Percentiles rank a stretch among this genome's conserved stretches.
phyloP scores from a whole-genome alignment of 129 eudicot genomes.

The Solidago caesia region DNA sequence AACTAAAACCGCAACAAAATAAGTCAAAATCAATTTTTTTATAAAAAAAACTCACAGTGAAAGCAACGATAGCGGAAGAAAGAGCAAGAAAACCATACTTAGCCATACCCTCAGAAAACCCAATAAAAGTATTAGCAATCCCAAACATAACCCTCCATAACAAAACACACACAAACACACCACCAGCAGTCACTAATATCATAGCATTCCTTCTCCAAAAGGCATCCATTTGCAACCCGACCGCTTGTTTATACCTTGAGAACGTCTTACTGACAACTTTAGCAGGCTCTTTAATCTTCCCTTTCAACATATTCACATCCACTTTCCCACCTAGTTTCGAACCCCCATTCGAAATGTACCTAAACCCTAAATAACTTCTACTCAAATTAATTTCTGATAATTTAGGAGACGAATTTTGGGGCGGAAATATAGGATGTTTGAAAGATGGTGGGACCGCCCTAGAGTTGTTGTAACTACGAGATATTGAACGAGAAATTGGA shows the following conservation, averaged over 20 bases:
- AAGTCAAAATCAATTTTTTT: background rate
- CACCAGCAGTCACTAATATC: conserved; percentile 74
- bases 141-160: conserved; percentile 96
- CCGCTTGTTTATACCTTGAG: conserved; percentile 62
- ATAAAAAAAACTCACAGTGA: conserved; percentile 71
- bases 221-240: conserved; percentile 83
- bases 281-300: conserved; percentile 54
- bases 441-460: conserved; percentile 9
- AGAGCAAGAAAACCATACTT: conserved; percentile 98
- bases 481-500: conserved; percentile 33
- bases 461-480: conserved; percentile 36
- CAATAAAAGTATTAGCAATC: conserved; percentile 73
- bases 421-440: conserved; percentile 14
- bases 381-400: conserved; percentile 27
- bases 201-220: conserved; percentile 85
- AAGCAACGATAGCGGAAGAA: conserved; percentile 81
- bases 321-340: conserved; percentile 43
- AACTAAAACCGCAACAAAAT: background rate
- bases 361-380: conserved; percentile 47
- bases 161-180: conserved; percentile 65
- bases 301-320: conserved; percentile 33
- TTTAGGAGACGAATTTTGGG: conserved; percentile 19
- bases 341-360: conserved; percentile 48
- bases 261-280: conserved; percentile 36
- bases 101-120: conserved; percentile 98